Percentiles rank a stretch among this genome's conserved stretches.
These are phyloP conservation scores for Aspergillus leporis DNA, from an alignment of 495 filamentous ascomycete genomes.

Conservation along the genomic window DNA sequence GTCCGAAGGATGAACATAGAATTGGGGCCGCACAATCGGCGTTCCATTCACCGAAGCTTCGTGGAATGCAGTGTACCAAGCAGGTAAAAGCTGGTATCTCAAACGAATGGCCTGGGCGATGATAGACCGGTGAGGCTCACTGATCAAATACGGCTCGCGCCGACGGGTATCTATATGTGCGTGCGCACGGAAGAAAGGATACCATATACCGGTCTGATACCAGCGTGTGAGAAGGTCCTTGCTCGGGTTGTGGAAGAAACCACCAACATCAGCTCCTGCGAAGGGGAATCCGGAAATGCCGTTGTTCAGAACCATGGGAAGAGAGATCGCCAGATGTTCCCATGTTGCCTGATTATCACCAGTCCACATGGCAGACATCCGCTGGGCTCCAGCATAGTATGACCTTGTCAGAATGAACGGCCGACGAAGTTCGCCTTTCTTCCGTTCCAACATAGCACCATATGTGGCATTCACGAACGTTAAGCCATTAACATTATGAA, in stretches of 20 bases:
- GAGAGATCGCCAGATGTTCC: conserved; percentile 80
- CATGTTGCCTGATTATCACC: conserved; percentile 94
- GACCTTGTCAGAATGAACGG: conserved; percentile 92
- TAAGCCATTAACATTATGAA: conserved; percentile 93
- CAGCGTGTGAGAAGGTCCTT: conserved; percentile 89
- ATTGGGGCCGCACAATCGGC: conserved; percentile 88
- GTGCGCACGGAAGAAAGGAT: conserved; percentile 98
- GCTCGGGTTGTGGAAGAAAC: conserved; percentile 95
- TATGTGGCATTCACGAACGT: conserved; percentile 93
- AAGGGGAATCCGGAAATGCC: conserved; percentile 94
- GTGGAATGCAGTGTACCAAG: conserved; percentile 97
- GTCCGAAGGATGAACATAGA: conserved; percentile 85
- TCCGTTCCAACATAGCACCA: conserved; percentile 75
- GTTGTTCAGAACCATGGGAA: conserved; percentile 91
- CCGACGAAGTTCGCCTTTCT: conserved; percentile 73
- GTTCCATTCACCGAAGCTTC: conserved; percentile 78
- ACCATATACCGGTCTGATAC: conserved; percentile 97
- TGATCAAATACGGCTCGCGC: conserved; percentile 87
- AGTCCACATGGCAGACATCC: conserved; percentile 95
- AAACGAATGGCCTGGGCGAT: conserved; percentile 85
- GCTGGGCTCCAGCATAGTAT: conserved; percentile 88
- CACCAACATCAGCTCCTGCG: conserved; percentile 91
- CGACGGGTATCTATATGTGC: conserved; percentile 95
- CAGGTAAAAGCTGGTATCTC: conserved; percentile 84
- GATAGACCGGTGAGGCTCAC: conserved; percentile 81